Conservation (phyloP, 2,329 filamentous ascomycete species). For the Penicillium paneum region DNA sequence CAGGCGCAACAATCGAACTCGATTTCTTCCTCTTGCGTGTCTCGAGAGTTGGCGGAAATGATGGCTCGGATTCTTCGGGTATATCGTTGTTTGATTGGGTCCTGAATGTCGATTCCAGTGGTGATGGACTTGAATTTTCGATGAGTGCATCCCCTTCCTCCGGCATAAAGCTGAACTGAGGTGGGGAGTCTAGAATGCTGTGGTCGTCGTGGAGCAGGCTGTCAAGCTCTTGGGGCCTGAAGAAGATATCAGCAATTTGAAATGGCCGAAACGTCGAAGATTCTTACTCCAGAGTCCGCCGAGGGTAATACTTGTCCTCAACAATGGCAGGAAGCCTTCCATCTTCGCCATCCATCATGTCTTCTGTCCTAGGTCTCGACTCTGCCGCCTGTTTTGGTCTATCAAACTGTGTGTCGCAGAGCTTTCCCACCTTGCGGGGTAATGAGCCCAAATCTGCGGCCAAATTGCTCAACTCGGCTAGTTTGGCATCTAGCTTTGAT, state of each 20-base stretch:
- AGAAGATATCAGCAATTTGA: not conserved
- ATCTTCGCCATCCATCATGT: constrained; percentile 22
- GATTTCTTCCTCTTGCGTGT: constrained; percentile 28
- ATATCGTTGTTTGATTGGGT: not conserved
- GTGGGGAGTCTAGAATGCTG: constrained; percentile 28
- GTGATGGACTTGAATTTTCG: constrained; percentile 22
- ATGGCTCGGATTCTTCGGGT: constrained; percentile 11
- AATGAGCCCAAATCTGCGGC: constrained; percentile 53
- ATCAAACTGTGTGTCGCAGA: constrained; percentile 15
- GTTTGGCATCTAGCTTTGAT: constrained; percentile 53
- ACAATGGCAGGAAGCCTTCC: constrained; percentile 55
- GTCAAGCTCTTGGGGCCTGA: constrained; percentile 38
- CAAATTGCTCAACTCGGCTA: constrained; percentile 54
- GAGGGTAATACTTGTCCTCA: constrained; percentile 58
- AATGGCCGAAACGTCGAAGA: not conserved
- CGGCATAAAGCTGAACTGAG: constrained; percentile 1
- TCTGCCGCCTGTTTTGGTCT: constrained; percentile 12
- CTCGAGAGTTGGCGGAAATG: constrained; percentile 32
- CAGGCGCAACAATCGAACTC: not conserved
- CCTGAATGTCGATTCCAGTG: constrained; percentile 1
- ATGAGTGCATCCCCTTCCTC: constrained; percentile 29
- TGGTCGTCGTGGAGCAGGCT: constrained; percentile 26
- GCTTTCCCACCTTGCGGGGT: constrained; percentile 31
- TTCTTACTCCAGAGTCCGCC: constrained; percentile 54
- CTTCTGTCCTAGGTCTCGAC: constrained; percentile 19